Evolutionary conservation across 345 rosid genomes (phyloP).

Genomic region (Adansonia digitata): DNA sequence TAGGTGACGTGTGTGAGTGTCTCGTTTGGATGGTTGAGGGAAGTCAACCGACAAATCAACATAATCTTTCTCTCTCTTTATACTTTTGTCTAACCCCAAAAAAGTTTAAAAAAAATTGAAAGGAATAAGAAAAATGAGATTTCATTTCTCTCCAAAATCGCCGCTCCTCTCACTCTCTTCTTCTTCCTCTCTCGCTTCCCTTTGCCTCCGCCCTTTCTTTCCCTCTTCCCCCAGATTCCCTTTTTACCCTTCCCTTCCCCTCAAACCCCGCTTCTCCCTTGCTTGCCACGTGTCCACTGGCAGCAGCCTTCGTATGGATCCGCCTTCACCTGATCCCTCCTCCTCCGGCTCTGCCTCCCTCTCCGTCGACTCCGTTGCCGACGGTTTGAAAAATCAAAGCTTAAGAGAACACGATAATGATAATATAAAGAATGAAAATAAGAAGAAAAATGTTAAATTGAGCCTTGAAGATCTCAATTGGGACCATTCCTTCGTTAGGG

Average conservation of each 20-base stretch:
- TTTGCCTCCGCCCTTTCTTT: background rate
- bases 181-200: background rate
- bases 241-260: constrained; percentile 25
- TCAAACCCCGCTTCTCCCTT: constrained; percentile 19
- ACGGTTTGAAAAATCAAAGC: constrained; percentile 63
- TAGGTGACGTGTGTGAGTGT: too few species aligned
- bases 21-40: background rate
- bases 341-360: constrained; percentile 20
- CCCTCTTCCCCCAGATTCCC: constrained; percentile 15
- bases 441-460: constrained; percentile 10
- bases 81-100: too few species aligned
- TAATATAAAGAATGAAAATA: constrained; percentile 15
- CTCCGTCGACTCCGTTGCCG: constrained; percentile 62
- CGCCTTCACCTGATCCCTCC: constrained; percentile 30
- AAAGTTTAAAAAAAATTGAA: background rate
- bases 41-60: background rate
- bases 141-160: background rate
- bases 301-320: constrained; percentile 41
- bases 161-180: background rate
- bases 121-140: background rate
- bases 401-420: constrained; percentile 15
- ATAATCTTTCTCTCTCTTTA: background rate
- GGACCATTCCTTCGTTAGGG: constrained; percentile 86
- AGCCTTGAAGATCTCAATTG: constrained; percentile 76
- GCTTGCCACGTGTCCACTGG: constrained; percentile 36